phyloP scores from a whole-genome alignment of 176 grass and related monocot genomes.

The Cymbopogon citratus region DNA sequence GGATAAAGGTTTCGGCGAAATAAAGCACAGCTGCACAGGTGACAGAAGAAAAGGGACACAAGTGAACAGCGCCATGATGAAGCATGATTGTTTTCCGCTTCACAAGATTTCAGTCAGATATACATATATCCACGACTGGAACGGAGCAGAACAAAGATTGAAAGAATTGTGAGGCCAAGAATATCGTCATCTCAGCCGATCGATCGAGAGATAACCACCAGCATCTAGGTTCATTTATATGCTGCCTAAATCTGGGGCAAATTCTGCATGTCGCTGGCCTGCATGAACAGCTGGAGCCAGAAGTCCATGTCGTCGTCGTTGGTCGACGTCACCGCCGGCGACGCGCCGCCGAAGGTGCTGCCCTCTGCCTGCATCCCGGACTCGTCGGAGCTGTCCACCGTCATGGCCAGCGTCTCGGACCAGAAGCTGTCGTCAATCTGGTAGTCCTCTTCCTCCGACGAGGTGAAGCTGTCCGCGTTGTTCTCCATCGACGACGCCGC shows the following conservation, averaged over 20 bases:
- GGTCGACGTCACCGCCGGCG: background rate
- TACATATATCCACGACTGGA: background rate
- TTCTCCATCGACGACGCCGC: constrained; percentile 27
- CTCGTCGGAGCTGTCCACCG: constrained; percentile 15
- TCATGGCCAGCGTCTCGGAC: constrained; percentile 53
- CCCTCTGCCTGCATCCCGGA: background rate
- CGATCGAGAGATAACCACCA: background rate
- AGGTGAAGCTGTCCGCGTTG: constrained; percentile 47
- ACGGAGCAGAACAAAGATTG: constrained; percentile 16
- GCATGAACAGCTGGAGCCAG: constrained; percentile 62
- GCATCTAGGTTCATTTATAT: background rate
- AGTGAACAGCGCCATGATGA: background rate
- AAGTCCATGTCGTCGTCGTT: constrained; percentile 67
- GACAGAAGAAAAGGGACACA: background rate
- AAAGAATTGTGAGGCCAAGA: constrained; percentile 30
- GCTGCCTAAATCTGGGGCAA: constrained; percentile 38
- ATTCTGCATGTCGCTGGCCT: constrained; percentile 54
- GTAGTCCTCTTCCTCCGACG: constrained; percentile 33
- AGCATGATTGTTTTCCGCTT: background rate
- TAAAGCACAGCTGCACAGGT: background rate
- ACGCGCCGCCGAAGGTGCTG: background rate
- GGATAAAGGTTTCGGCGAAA: background rate
- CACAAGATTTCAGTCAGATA: constrained; percentile 1
- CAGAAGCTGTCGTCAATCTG: constrained; percentile 75
- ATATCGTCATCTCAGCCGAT: background rate